Evolutionary conservation across 2,329 filamentous ascomycete species (phyloP).

Genomic region (Arthrobotrys sphaeroides): DNA sequence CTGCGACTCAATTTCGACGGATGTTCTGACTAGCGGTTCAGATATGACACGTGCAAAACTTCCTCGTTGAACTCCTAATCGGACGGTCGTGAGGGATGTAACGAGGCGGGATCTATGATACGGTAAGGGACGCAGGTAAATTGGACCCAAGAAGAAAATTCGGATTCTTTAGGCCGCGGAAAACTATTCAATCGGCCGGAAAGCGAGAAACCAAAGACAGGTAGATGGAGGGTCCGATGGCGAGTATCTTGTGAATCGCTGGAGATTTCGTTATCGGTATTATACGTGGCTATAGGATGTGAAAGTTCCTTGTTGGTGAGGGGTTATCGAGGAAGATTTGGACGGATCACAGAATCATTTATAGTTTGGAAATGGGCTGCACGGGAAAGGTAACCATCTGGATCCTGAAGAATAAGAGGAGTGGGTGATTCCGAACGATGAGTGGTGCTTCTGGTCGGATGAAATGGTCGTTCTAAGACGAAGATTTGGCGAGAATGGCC

Average conservation of each 20-base stretch:
- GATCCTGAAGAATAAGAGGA: conserved; percentile 5
- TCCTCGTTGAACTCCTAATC: conserved; percentile 22
- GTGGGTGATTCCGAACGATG: neutral
- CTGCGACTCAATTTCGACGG: conserved; percentile 28
- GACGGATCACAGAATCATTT: conserved; percentile 19
- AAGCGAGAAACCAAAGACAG: neutral
- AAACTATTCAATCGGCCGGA: conserved; percentile 18
- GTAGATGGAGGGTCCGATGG: neutral
- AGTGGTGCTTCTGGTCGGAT: neutral
- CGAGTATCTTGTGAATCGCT: conserved; percentile 17
- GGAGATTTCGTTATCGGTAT: neutral
- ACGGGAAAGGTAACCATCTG: conserved; percentile 6
- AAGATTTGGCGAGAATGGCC: conserved; percentile 40
- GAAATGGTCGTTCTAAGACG: conserved; percentile 26
- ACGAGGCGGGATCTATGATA: conserved; percentile 26
- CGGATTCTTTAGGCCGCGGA: neutral
- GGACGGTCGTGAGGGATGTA: conserved; percentile 4
- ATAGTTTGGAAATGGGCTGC: neutral
- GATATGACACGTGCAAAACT: conserved; percentile 39
- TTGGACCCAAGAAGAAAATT: neutral
- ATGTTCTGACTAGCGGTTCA: neutral
- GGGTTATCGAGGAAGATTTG: conserved; percentile 26
- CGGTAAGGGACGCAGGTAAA: neutral
- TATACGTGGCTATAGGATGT: neutral
- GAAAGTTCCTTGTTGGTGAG: conserved; percentile 16